phyloP scores from a whole-genome alignment of 352 stramenopile species.

The Phytopythium mirpurense region DNA sequence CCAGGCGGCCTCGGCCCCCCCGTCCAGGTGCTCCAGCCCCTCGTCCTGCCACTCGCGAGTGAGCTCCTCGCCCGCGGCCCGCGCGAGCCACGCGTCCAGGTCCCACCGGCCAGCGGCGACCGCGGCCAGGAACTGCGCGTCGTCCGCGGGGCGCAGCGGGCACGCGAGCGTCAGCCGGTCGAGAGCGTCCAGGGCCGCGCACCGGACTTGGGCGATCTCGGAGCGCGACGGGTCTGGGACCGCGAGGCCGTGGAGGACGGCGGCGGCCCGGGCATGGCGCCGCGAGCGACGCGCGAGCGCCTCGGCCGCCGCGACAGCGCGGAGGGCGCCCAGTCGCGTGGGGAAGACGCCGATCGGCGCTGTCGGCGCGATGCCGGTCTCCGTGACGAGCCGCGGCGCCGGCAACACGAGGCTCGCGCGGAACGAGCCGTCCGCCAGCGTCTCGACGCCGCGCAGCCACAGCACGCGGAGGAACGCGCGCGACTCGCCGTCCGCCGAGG shows the following conservation, averaged over 20 bases:
- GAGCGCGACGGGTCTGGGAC: conserved; percentile 13
- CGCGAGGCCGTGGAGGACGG: conserved; percentile 4
- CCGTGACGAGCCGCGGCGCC: no score
- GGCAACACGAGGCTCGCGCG: conserved; percentile 42
- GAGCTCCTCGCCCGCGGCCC: conserved; percentile 6
- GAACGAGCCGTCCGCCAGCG: conserved; percentile 62
- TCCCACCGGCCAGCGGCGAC: conserved; percentile 34
- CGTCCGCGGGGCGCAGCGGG: conserved; percentile 30
- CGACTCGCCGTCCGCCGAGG: conserved; percentile 6
- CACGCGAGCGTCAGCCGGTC: conserved; percentile 29
- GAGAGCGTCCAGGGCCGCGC: conserved; percentile 35
- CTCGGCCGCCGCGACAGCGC: conserved; percentile 55
- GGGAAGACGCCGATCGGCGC: conserved; percentile 47
- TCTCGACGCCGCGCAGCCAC: conserved; percentile 60
- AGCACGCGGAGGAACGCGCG: conserved; percentile 53
- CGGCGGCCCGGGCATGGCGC: not conserved
- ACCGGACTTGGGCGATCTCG: conserved; percentile 33
- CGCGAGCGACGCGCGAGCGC: conserved; percentile 25
- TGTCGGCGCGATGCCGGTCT: conserved; percentile 8
- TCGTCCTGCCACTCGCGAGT: conserved; percentile 45
- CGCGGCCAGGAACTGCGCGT: conserved; percentile 29
- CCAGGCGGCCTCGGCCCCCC: not conserved
- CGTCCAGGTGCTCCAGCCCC: conserved; percentile 12
- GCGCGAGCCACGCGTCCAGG: conserved; percentile 36
- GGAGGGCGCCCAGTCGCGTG: conserved; percentile 45